These are phyloP conservation scores for Neophaeococcomyces mojaviensis DNA, from an alignment of 2,329 filamentous ascomycete species.

Conservation along the genomic window DNA sequence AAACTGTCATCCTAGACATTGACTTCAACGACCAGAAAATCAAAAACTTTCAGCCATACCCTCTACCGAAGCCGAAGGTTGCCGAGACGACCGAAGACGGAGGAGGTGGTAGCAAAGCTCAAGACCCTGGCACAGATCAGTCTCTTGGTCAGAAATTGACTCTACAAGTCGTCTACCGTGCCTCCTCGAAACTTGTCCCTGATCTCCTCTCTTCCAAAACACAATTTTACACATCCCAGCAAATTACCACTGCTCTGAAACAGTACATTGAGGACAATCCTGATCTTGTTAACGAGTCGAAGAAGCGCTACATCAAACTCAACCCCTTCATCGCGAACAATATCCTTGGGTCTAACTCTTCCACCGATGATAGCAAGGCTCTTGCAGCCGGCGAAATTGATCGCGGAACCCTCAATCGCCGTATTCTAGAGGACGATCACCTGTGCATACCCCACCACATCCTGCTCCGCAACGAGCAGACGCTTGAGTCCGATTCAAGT, in stretches of 20 bases:
- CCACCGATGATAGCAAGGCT: slow-evolving; percentile 49
- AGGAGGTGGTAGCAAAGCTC: slow-evolving; percentile 29
- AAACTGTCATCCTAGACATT: slow-evolving; percentile 57
- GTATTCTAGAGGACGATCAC: slow-evolving; percentile 44
- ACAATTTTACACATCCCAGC: slow-evolving; percentile 53
- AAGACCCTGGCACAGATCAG: slow-evolving; percentile 30
- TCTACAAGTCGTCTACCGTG: slow-evolving; percentile 48
- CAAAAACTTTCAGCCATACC: slow-evolving; percentile 53
- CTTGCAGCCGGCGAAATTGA: slow-evolving; percentile 51
- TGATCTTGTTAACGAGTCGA: slow-evolving; percentile 13
- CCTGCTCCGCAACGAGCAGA: slow-evolving; percentile 45
- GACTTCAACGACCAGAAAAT: slow-evolving; percentile 54
- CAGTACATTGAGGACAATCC: slow-evolving; percentile 43
- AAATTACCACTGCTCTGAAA: slow-evolving; percentile 51
- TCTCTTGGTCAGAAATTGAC: slow-evolving; percentile 35
- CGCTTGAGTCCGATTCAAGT: slow-evolving; percentile 28
- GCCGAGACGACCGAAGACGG: slow-evolving; percentile 32
- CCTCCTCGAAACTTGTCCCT: slow-evolving; percentile 51
- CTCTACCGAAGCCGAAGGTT: slow-evolving; percentile 51
- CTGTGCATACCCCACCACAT: slow-evolving; percentile 50
- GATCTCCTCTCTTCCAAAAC: slow-evolving; percentile 45
- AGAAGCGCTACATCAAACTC: slow-evolving; percentile 52
- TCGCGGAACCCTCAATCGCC: slow-evolving; percentile 54
- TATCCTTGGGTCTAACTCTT: slow-evolving; percentile 47
- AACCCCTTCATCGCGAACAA: slow-evolving; percentile 57